These are phyloP conservation scores for Jamesozyma spencerorum DNA, from an alignment of 805 yeast genomes.

Conservation along the genomic window DNA sequence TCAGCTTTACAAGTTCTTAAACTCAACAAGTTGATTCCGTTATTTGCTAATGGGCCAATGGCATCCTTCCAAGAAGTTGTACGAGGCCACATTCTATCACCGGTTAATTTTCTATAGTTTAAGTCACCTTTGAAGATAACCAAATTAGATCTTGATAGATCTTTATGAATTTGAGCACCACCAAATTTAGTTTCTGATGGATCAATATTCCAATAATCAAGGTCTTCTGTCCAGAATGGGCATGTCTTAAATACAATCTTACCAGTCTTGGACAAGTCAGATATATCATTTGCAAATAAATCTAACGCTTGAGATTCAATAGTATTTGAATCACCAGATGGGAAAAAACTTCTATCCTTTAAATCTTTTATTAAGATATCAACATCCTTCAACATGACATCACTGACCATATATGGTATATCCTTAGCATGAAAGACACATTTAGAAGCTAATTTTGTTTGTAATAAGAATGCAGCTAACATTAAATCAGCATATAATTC, in stretches of 20 bases:
- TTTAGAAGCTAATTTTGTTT: constrained; percentile 51
- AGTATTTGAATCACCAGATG: constrained; percentile 15
- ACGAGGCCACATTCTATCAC: constrained; percentile 81
- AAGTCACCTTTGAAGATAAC: constrained; percentile 90
- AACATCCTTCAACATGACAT: constrained; percentile 81
- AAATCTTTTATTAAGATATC: constrained; percentile 49
- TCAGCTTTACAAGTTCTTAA: constrained; percentile 95
- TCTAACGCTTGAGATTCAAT: constrained; percentile 36
- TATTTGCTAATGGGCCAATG: constrained; percentile 54
- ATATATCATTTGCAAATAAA: constrained; percentile 39
- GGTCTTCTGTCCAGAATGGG: constrained; percentile 79
- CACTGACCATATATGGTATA: constrained; percentile 97
- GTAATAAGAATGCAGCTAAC: constrained; percentile 56
- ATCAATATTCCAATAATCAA: constrained; percentile 64
- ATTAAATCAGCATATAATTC: constrained; percentile 84
- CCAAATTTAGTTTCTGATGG: constrained; percentile 39
- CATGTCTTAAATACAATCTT: constrained; percentile 45
- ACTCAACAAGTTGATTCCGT: constrained; percentile 58
- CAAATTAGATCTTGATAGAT: constrained; percentile 54
- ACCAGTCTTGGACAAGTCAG: constrained; percentile 38
- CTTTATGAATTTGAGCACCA: constrained; percentile 52
- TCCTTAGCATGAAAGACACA: constrained; percentile 81
- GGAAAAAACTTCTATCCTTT: constrained; percentile 42
- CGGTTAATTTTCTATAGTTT: constrained; percentile 89
- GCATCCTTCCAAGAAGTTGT: constrained; percentile 67